Percentiles rank a stretch among this genome's conserved stretches.
These are phyloP conservation scores for Rhizopogon parksii DNA, from an alignment of 1,284 basidiomycete genomes.

Conservation along the genomic window DNA sequence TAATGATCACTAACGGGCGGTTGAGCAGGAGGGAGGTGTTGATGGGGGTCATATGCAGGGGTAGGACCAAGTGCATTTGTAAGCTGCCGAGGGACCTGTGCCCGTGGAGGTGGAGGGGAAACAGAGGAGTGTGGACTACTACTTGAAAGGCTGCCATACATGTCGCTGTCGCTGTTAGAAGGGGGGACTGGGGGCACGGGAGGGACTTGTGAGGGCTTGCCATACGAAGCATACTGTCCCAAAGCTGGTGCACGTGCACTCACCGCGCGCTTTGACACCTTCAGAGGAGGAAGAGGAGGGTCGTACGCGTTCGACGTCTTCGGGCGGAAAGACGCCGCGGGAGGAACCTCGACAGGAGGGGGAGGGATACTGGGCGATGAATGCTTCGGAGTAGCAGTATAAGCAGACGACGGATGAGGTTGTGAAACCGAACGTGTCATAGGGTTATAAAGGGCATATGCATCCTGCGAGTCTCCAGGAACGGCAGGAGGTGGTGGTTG, in stretches of 20 bases:
- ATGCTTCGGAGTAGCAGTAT: conserved; percentile 10
- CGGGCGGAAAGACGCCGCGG: conserved; percentile 43
- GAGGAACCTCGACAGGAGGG: conserved; percentile 18
- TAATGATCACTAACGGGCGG: not conserved
- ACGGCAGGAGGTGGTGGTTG: conserved; percentile 18
- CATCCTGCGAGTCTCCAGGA: conserved; percentile 14
- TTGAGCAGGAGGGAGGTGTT: not conserved
- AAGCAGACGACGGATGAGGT: conserved; percentile 17
- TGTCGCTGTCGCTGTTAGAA: not conserved
- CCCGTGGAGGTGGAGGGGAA: conserved; percentile 10
- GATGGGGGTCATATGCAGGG: not conserved
- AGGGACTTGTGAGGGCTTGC: conserved; percentile 2
- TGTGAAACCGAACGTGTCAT: conserved; percentile 18
- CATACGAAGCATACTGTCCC: conserved; percentile 24
- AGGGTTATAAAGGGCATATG: conserved; percentile 10
- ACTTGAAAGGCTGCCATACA: conserved; percentile 12
- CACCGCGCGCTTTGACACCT: conserved; percentile 35
- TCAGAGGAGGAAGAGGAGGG: conserved; percentile 61
- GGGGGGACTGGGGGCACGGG: conserved; percentile 4
- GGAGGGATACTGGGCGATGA: conserved; percentile 14
- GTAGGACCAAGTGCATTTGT: not conserved
- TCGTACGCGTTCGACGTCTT: conserved; percentile 72
- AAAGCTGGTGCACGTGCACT: conserved; percentile 22
- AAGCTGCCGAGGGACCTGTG: conserved; percentile 1
- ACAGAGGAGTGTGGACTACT: conserved; percentile 16